Base-by-base conservation (phyloP, 108 stramenopile genomes). In the Pseudonitzschia pungens region DNA sequence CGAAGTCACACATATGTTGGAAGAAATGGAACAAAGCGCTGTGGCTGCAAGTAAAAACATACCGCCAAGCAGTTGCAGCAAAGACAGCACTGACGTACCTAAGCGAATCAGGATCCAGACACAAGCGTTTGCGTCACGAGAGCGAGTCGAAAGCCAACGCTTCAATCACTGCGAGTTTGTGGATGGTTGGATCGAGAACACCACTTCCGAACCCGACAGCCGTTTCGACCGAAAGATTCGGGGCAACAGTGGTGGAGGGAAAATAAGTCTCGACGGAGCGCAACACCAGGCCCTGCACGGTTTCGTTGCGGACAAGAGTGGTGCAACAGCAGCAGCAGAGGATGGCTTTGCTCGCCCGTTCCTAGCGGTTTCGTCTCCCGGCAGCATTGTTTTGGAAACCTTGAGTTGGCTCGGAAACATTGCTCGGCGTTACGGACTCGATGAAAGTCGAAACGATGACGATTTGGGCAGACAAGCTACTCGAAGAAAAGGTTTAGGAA, bases 381-480 rank as follows among this genome's bases (percentile, higher is more conserved):
- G 87, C 28, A 76, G 69, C 16, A 91, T 95, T 56, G 68, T 71
- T 50, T 27, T 92, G n/a, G 93, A 95, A 75, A 89, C 88, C 20
- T 33, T 95, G 64, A 89, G 87, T 57, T 95, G 93, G 93, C 44
- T 95, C 9, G 93, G 93, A 2, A 86, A 87, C 28, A 92, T 95
- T 73, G 93, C 93, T 22, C 76, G 93, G 57, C 84, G 93, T 55
- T 95, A 95, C 72, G 93, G 93, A 0, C 58, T 95, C 48, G 89
- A 90, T 50, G 93, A 90, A 44, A 66, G 62, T 22, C 69, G 75
- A 41, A 69, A 76, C 12, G 51, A 65, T 20, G 76, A 80, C 24
- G 75, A 77, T 28, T 27, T 88, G 43, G 91, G 91, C 26, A 70
- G 91, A 40, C 81, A 81, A 33, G 88, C 91, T 9, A 84, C 86